These are phyloP conservation scores for Mortierella sp. DNA, from an alignment of 371 early-diverging fungal genomes.

Conservation along the genomic window DNA sequence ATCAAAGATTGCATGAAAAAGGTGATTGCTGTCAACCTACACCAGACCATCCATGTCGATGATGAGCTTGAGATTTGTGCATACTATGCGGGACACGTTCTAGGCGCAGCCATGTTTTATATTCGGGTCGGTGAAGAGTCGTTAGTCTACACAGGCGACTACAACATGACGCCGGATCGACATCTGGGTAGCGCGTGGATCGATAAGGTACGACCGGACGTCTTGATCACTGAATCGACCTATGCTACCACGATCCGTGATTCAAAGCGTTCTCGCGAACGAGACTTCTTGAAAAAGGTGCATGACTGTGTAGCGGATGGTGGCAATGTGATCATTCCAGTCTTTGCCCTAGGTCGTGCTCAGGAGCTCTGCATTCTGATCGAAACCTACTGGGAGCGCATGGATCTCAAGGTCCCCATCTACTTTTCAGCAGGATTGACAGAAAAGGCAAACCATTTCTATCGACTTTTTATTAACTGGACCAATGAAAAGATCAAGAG, in stretches of 20 bases:
- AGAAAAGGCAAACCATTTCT: conserved; percentile 93
- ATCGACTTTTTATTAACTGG: conserved; percentile 95
- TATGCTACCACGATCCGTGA: conserved; percentile 97
- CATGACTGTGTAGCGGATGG: conserved; percentile 87
- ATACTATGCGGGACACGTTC: conserved; percentile 98
- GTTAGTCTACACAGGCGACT: conserved; percentile 97
- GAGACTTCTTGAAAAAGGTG: conserved; percentile 92
- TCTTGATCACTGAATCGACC: conserved; percentile 96
- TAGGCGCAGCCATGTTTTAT: conserved; percentile 99
- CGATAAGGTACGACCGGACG: conserved; percentile 87
- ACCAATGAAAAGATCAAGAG: conserved; percentile 94
- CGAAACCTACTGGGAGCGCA: conserved; percentile 96
- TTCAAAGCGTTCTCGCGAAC: conserved; percentile 91
- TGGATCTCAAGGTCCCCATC: conserved; percentile 87
- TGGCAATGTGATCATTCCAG: conserved; percentile 96
- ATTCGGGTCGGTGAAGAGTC: conserved; percentile 82
- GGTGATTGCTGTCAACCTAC: conserved; percentile 89
- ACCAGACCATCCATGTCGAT: conserved; percentile 88
- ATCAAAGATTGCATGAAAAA: conserved; percentile 92
- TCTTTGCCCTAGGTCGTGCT: conserved; percentile 96
- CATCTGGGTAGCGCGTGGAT: conserved; percentile 97
- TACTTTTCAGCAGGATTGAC: conserved; percentile 96
- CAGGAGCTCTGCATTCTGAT: conserved; percentile 96
- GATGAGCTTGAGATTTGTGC: conserved; percentile 88
- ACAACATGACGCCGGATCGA: conserved; percentile 97